Evolutionary conservation across 345 rosid species (phyloP), one percentile per base, ranked within the genome.

Genomic region (Salix viminalis): DNA sequence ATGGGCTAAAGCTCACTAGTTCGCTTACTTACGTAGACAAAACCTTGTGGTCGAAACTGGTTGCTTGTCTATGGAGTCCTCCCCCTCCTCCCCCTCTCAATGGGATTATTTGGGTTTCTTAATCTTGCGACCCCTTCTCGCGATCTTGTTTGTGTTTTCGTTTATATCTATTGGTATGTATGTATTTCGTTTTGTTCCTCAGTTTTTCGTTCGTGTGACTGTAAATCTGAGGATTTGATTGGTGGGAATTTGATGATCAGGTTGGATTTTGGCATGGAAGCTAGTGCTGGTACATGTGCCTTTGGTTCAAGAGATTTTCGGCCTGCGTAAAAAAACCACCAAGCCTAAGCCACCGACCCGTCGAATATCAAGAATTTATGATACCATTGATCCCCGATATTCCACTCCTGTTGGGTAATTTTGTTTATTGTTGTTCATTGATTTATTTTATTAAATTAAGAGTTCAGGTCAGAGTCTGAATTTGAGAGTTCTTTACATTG

Each of bases 261-360:
- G 99, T 48, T 95, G 97, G 99, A 71, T 77, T 74, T 75, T 93
- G 84, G 97, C 98, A 24, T 95, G 98, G 97, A 93, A 93, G 87
- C 83, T 93, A 19, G 90, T 93, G 69, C 85, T 95, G 79, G 92
- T 89, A 54, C 97, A 95, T 70, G 97, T 90, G 30, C 98, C 97
- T 74, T 65, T 91, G 64, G 91, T 91, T 32, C 96, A 93, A 83
- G 99, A 95, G 81, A 86, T 93, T 41, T 93, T 90, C 69, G 97
- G 96, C 21, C 83, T 91, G 79, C 84, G 82, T 70, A 88, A 91
- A 84, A 90, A 90, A 67, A 72, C 80, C 23, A 13, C 81, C 58
- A 86, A 76, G 74, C 87, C 91, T 1, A 93, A 91, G 80, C 96
- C 90, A 0, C 80, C 76, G 19, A 79, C 84, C 21, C 74, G 80